Evolutionary conservation across 2,329 filamentous ascomycete genomes (phyloP), one percentile per base, ranked within the genome.

Genomic region (Venturia nashicola): DNA sequence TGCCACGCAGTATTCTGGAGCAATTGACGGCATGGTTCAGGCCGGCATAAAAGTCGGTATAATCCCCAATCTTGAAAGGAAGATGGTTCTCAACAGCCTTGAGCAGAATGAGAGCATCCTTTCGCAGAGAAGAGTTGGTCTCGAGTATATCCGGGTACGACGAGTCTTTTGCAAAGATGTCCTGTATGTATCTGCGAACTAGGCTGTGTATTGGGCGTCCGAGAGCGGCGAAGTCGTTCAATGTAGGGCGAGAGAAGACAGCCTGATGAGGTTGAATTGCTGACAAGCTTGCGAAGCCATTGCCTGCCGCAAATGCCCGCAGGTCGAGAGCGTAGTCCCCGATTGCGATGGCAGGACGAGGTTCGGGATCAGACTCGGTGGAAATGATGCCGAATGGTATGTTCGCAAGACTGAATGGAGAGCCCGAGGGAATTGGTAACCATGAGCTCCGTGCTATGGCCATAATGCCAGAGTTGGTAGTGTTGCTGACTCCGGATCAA

Each of bases 1-100:
- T 81, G 0, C 88, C 89, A 54, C 90, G 83, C 76, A 93, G 91
- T 66, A 93, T 80, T 12, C 82, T 79, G 4, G 88, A 89, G 18
- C 87, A 82, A 65, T 86, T 87, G 76, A 85, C 87, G 20, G 90
- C 90, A 75, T 94, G 90, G 72, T 92, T 87, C 67, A 87, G 77
- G 16, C 90, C 90, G 11, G 87, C 89, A 71, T 90, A 94, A 77
- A 94, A 94, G 74, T 94, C 90, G 1, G 89, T 90, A 73, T 93
- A 94, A 73, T 93, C 89, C 34, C 88, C 87, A 68, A 93, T 90
- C 63, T 81, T 79, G 83, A 94, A 86, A 2, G 90, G 90, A 8
- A 93, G 71, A 70, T 92, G 87, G 71, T 82, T 86, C 67, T 79
- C 82, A 60, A 86, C 83, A 23, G 84, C 76, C 5, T 79, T 77